Base-by-base conservation (phyloP, 2,329 filamentous ascomycete species). In the Lasiodiplodia hormozganensis region DNA sequence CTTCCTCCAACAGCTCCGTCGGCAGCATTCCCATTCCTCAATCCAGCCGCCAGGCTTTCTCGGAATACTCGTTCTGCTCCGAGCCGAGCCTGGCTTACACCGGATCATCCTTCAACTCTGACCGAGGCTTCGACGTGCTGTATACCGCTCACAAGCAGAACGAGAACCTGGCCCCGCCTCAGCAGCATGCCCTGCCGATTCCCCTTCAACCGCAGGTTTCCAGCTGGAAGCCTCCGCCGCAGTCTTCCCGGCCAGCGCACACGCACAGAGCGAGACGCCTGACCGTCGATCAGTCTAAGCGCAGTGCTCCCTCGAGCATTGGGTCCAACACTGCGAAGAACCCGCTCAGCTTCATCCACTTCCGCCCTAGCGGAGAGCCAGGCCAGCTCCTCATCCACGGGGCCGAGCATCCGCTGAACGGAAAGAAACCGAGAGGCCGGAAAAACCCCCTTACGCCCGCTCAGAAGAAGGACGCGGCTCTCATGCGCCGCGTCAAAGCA, bases 401-500 rank as follows among this genome's bases (percentile, higher is more conserved):
- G 11, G 25, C 60, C 10, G 60, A 64, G 31, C 47, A 64, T 31
- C 16, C 60, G 2, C 28, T 49, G 5, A 64, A 52, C n/a, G 60
- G 38, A 11, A 58, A 58, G 40, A 36, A 38, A 51, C 62, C 65
- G 16, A 72, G 75, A 53, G 78, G 78, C 6, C 75, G 78, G 11
- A 78, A 75, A 47, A 76, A 72, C 57, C 73, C 72, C 3, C 72
- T 80, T 38, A 79, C 74, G 8, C 70, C 73, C 2, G 76, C 76
- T 49, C 77, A 79, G 65, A 75, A 78, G 14, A 75, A 70, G 28
- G 71, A 78, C 60, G 78, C 78, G 21, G 78, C 78, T 21, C 65
- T 78, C 62, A 80, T 80, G 77, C 74, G 78, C 8, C 71, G 77
- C 12, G 70, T 79, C 28, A 73, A 74, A 7, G 76, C 77, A 5